phyloP scores from a whole-genome alignment of 1,139 yeast genomes.

The Debaryomycetaceae sp. region DNA sequence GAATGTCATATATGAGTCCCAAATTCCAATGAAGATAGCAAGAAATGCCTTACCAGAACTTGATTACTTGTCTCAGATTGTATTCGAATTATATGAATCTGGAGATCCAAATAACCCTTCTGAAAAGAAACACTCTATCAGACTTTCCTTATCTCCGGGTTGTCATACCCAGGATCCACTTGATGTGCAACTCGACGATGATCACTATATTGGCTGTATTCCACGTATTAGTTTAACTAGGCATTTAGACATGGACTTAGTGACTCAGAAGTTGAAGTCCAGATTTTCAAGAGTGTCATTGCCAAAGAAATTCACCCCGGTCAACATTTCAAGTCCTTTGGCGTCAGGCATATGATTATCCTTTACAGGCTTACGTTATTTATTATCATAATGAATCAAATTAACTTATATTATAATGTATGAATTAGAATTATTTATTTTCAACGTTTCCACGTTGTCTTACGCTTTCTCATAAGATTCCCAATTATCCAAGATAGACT shows the following conservation, averaged over 20 bases:
- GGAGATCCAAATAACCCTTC: conserved; percentile 56
- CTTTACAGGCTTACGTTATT: neutral
- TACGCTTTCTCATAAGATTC: conserved; percentile 65
- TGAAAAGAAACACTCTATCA: conserved; percentile 79
- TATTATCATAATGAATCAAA: neutral
- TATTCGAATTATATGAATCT: conserved; percentile 87
- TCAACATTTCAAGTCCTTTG: conserved; percentile 73
- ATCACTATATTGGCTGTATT: conserved; percentile 94
- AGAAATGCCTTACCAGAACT: conserved; percentile 94
- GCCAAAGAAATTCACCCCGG: conserved; percentile 90
- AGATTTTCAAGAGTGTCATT: conserved; percentile 83
- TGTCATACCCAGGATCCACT: conserved; percentile 97
- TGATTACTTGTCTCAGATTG: conserved; percentile 92
- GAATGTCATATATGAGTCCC: conserved; percentile 90
- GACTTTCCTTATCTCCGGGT: conserved; percentile 92
- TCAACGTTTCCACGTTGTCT: too few relatives aligned
- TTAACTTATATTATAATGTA: neutral
- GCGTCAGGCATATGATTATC: conserved; percentile 22
- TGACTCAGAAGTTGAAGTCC: conserved; percentile 74
- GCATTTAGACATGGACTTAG: conserved; percentile 89
- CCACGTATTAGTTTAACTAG: conserved; percentile 87
- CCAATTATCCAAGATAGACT: conserved; percentile 91
- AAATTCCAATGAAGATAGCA: conserved; percentile 89
- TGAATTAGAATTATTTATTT: too few relatives aligned
- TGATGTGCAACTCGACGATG: conserved; percentile 93